These are phyloP conservation scores for Blastobotrys malaysiensis DNA, from an alignment of 1,139 yeast species.

Conservation along the genomic window DNA sequence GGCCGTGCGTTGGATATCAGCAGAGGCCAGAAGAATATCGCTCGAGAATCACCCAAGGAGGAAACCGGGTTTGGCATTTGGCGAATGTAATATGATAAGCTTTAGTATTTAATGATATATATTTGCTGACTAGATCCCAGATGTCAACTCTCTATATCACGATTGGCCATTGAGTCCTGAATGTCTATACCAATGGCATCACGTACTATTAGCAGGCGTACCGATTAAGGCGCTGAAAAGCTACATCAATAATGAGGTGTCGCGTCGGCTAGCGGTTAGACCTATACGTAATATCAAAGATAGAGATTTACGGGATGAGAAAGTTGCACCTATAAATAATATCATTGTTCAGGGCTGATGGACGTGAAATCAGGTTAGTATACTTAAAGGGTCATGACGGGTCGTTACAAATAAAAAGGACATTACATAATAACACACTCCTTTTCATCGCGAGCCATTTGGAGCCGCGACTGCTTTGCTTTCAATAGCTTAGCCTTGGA, in stretches of 20 bases:
- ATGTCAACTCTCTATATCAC: no score
- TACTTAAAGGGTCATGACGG: background rate
- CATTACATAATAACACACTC: slow-evolving; percentile 22
- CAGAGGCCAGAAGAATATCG: slow-evolving; percentile 17
- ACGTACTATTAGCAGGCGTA: no score
- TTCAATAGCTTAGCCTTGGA: slow-evolving; percentile 9
- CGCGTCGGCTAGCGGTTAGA: no score
- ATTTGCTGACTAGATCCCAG: no score
- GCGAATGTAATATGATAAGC: slow-evolving; percentile 27
- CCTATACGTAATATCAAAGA: no score
- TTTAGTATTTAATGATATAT: no score
- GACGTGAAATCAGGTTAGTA: background rate
- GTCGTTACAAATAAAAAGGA: background rate
- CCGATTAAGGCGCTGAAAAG: no score
- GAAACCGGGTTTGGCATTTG: slow-evolving; percentile 30
- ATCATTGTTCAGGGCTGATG: background rate
- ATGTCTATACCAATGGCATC: no score
- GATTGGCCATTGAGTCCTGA: no score
- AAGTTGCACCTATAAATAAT: background rate
- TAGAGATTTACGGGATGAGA: background rate
- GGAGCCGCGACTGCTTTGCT: slow-evolving; percentile 7
- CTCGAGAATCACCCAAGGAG: slow-evolving; percentile 6
- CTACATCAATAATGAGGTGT: no score
- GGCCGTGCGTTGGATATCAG: slow-evolving; percentile 33
- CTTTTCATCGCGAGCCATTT: slow-evolving; percentile 13